A percentile compares a stretch with the other conserved stretches of the same genome.
Conservation (phyloP, 2,329 filamentous ascomycete genomes). For the Verticillium klebahnii region DNA sequence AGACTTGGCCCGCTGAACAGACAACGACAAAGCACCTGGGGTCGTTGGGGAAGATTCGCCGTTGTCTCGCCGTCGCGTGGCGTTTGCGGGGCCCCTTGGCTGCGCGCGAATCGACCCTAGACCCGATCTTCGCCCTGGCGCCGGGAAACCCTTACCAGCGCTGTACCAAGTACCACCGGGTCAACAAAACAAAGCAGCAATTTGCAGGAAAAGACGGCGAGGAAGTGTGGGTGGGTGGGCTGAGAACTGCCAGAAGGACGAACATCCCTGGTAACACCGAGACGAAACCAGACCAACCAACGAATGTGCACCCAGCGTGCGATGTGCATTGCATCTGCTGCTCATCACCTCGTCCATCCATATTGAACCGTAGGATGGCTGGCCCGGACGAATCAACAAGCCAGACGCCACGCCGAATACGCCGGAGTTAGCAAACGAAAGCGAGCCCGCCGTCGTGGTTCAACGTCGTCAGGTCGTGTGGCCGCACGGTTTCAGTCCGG, state of each 20-base stretch:
- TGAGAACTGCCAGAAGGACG: neutral
- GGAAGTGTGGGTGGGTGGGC: neutral
- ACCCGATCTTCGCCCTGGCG: neutral
- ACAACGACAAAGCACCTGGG: constrained; percentile 6
- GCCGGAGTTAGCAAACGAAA: neutral
- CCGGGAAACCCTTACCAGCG: neutral
- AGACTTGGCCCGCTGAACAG: neutral
- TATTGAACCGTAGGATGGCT: neutral
- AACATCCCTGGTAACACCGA: neutral
- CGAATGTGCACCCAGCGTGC: neutral
- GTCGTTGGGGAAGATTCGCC: constrained; percentile 8
- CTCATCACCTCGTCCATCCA: neutral
- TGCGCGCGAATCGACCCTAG: neutral
- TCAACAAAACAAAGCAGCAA: neutral
- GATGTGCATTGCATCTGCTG: neutral
- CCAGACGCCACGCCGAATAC: neutral
- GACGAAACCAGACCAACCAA: neutral
- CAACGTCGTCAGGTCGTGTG: neutral
- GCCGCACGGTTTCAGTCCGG: neutral
- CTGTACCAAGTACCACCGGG: neutral
- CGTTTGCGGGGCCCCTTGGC: constrained; percentile 11
- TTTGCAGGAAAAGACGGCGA: neutral
- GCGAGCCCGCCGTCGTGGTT: neutral
- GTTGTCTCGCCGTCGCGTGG: constrained; percentile 17
- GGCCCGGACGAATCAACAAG: neutral